Conservation (phyloP, 2,329 filamentous ascomycete genomes). For the Xylaria sp. region DNA sequence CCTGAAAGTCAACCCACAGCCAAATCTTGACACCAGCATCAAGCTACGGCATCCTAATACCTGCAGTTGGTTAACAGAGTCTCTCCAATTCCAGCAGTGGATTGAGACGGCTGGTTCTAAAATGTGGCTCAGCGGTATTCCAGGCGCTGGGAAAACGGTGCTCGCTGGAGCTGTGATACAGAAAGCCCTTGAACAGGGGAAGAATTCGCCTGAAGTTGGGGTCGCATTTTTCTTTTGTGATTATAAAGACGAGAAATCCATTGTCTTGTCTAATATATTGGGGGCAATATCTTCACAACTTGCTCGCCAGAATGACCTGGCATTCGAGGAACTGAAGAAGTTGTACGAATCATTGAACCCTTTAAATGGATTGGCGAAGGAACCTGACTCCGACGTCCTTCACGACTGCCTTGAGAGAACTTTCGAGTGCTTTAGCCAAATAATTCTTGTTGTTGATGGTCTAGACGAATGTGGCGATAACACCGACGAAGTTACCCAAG, state of each 20-base stretch:
- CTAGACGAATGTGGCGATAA: constrained; percentile 38
- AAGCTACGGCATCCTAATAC: constrained; percentile 42
- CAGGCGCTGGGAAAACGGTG: constrained; percentile 46
- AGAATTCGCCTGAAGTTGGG: constrained; percentile 25
- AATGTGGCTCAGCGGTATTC: constrained; percentile 46
- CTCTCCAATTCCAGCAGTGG: constrained; percentile 39
- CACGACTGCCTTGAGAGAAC: constrained; percentile 19
- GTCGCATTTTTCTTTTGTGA: constrained; percentile 49
- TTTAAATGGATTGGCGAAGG: neutral
- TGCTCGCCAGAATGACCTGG: constrained; percentile 44
- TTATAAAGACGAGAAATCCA: constrained; percentile 42
- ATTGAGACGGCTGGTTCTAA: constrained; percentile 29
- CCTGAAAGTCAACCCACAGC: constrained; percentile 41
- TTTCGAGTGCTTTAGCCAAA: constrained; percentile 22
- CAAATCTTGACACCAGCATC: constrained; percentile 37
- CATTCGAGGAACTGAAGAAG: constrained; percentile 37
- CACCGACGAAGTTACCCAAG: constrained; percentile 21
- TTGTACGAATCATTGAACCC: constrained; percentile 37
- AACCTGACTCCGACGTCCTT: constrained; percentile 17
- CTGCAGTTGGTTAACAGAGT: constrained; percentile 38
- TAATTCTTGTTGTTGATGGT: constrained; percentile 37
- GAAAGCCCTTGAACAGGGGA: constrained; percentile 28
- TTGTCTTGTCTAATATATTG: constrained; percentile 41
- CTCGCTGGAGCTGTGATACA: constrained; percentile 42
- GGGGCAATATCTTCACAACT: constrained; percentile 45